phyloP scores from a whole-genome alignment of 2,329 filamentous ascomycete genomes.

The Aspergillus japonicus region DNA sequence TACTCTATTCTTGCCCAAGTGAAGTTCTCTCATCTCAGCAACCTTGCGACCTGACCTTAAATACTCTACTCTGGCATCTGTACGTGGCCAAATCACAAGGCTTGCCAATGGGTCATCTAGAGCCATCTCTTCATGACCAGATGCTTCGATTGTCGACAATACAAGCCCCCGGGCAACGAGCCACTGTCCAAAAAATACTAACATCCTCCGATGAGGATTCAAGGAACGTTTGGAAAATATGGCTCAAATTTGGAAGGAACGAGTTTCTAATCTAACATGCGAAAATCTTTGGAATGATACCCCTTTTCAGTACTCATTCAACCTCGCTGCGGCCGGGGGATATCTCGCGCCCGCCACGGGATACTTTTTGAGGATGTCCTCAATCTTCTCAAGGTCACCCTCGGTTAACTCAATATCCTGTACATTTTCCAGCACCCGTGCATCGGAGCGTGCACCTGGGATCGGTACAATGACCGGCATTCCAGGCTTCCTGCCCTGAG shows the following conservation, averaged over 20 bases:
- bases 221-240: neutral
- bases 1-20: neutral
- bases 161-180: neutral
- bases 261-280: slow-evolving; percentile 1
- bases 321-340: neutral
- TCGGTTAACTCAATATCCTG: slow-evolving; percentile 25
- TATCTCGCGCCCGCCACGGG: slow-evolving; percentile 15
- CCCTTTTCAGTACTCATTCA: slow-evolving; percentile 8
- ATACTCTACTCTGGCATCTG: slow-evolving; percentile 4
- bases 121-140: neutral
- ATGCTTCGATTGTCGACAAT: neutral
- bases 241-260: slow-evolving; percentile 1
- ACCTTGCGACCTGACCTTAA: neutral
- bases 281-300: too few species aligned
- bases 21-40: too few species aligned
- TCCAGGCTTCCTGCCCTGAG: slow-evolving; percentile 52
- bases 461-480: slow-evolving; percentile 47
- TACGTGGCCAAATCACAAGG: neutral
- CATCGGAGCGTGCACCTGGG: slow-evolving; percentile 27
- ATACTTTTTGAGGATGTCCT: slow-evolving; percentile 8
- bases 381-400: slow-evolving; percentile 30
- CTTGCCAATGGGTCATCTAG: neutral
- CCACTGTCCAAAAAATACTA: neutral
- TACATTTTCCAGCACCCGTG: slow-evolving; percentile 33
- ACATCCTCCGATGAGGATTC: neutral